phyloP scores from a whole-genome alignment of 495 filamentous ascomycete genomes.

The Chaetomidium leptoderma region DNA sequence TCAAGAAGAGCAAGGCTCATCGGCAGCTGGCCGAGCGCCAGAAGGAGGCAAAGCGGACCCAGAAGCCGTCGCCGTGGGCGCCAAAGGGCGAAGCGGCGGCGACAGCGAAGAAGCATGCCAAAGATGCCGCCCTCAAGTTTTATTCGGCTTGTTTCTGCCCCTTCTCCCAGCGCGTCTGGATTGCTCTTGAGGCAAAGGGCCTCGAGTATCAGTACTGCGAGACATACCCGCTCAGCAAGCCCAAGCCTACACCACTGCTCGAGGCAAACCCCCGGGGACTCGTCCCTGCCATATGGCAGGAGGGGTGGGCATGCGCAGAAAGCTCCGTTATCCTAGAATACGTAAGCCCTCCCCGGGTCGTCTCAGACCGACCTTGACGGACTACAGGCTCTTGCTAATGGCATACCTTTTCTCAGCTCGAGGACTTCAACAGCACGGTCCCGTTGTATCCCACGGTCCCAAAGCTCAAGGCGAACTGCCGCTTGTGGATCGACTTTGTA shows the following conservation, averaged over 20 bases:
- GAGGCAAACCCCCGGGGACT: constrained; percentile 86
- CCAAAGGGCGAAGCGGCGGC: constrained; percentile 69
- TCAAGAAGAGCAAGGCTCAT: constrained; percentile 80
- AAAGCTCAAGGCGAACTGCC: constrained; percentile 68
- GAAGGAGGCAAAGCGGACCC: constrained; percentile 59
- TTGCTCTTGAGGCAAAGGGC: constrained; percentile 82
- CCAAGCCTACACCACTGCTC: constrained; percentile 67
- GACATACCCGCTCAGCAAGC: constrained; percentile 74
- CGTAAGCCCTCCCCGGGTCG: constrained; percentile 46
- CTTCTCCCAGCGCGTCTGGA: constrained; percentile 95
- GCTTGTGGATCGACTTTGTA: constrained; percentile 87
- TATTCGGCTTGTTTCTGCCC: constrained; percentile 85
- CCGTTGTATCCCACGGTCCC: constrained; percentile 65
- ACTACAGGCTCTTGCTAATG: neutral
- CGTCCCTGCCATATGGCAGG: constrained; percentile 78
- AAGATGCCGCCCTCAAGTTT: constrained; percentile 70
- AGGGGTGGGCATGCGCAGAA: constrained; percentile 84
- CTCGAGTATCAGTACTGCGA: constrained; percentile 89
- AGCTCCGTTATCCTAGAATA: constrained; percentile 89
- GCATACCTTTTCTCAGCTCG: constrained; percentile 55
- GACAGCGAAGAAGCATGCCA: constrained; percentile 69
- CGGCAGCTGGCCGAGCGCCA: constrained; percentile 61
- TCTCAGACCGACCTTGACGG: too few relatives aligned
- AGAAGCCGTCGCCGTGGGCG: constrained; percentile 59
- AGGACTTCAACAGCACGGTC: constrained; percentile 63